A percentile compares a stretch with the other conserved stretches of the same genome.
Conservation (phyloP, 345 rosid species). For the Iberis pinnata region DNA sequence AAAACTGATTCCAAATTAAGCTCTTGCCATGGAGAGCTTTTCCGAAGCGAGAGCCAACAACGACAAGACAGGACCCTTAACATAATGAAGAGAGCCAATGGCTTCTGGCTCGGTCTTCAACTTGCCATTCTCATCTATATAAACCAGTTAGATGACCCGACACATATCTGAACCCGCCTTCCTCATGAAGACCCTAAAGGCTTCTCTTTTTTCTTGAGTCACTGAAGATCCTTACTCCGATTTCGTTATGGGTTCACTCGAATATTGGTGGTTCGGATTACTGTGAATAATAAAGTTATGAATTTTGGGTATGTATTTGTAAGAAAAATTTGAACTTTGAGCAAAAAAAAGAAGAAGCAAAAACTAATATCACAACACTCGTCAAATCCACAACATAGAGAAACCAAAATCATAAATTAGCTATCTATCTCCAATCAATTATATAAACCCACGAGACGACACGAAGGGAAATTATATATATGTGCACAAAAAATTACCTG, state of each 20-base stretch:
- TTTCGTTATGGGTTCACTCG: slow-evolving; percentile 8
- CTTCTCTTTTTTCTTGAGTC: slow-evolving; percentile 10
- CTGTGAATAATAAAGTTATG: slow-evolving; percentile 1
- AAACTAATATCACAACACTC: too few species aligned
- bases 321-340: too few species aligned
- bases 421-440: too few species aligned
- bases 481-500: too few species aligned
- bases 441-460: too few species aligned
- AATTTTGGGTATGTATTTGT: slow-evolving; percentile 10
- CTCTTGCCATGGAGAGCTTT: slow-evolving; percentile 33
- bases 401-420: too few species aligned
- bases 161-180: slow-evolving; percentile 4
- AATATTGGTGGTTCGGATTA: background rate
- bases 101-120: slow-evolving; percentile 39
- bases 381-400: too few species aligned
- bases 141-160: slow-evolving; percentile 34
- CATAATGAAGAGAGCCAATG: slow-evolving; percentile 32
- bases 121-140: slow-evolving; percentile 37
- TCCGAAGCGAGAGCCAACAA: slow-evolving; percentile 37
- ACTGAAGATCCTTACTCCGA: slow-evolving; percentile 6
- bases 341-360: too few species aligned
- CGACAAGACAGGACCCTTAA: slow-evolving; percentile 37
- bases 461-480: too few species aligned
- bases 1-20: slow-evolving; percentile 36
- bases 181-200: slow-evolving; percentile 8